Conservation (phyloP, 345 rosid genomes). For the Isatis tinctoria region DNA sequence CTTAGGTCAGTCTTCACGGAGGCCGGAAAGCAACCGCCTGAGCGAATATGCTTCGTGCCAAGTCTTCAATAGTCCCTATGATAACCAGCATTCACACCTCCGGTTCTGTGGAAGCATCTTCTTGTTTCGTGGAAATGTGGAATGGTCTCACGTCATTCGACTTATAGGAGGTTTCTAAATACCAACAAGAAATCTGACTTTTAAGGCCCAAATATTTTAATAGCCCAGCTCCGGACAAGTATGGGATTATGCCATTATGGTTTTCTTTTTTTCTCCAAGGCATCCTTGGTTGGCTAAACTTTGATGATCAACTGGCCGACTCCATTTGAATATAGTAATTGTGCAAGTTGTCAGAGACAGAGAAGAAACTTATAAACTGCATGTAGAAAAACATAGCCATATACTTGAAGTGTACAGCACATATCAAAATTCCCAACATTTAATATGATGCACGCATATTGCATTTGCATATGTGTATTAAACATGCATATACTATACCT, state of each 20-base stretch:
- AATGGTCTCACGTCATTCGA: background rate
- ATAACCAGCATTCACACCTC: background rate
- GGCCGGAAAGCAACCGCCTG: background rate
- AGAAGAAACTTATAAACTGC: background rate
- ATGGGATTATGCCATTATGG: background rate
- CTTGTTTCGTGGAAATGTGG: background rate
- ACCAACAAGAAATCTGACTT: background rate
- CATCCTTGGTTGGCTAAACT: background rate
- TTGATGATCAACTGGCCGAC: background rate
- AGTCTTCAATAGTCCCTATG: background rate
- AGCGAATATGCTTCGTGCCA: background rate
- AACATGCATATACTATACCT: constrained; percentile 5
- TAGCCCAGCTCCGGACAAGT: background rate
- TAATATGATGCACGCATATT: constrained; percentile 13
- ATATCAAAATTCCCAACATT: background rate
- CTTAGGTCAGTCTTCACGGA: background rate
- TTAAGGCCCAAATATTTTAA: background rate
- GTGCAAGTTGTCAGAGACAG: background rate
- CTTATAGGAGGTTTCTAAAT: background rate
- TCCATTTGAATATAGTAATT: background rate
- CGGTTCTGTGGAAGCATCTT: background rate
- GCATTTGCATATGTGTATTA: constrained; percentile 8
- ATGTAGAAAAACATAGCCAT: background rate
- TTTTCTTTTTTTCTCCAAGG: background rate
- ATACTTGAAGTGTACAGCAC: background rate